Conservation (phyloP, 768 basidiomycete genomes). For the Dacryopinax spathularia region DNA sequence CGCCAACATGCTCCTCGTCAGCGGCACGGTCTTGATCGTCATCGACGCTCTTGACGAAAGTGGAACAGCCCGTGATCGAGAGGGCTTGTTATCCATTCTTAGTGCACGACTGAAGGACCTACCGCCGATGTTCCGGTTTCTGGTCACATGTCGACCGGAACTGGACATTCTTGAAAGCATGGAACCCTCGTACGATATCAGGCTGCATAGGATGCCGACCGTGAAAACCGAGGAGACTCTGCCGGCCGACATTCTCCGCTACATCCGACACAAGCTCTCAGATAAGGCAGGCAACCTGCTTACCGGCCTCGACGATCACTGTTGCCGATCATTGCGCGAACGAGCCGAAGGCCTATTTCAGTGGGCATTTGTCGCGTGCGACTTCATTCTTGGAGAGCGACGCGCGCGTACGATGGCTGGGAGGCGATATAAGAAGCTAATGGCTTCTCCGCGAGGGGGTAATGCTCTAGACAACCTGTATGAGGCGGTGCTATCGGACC, state of each 20-base stretch:
- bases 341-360: background rate
- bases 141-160: background rate
- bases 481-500: too few species aligned
- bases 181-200: background rate
- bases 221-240: background rate
- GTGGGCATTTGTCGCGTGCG: background rate
- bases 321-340: background rate
- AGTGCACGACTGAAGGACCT: background rate
- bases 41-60: slow-evolving; percentile 30
- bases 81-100: background rate
- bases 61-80: background rate
- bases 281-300: background rate
- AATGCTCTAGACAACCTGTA: too few species aligned
- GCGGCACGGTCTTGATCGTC: slow-evolving; percentile 20
- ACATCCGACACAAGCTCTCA: background rate
- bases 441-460: too few species aligned
- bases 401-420: too few species aligned
- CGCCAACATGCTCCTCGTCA: background rate
- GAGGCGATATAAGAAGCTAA: too few species aligned
- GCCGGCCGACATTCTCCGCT: background rate
- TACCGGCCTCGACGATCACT: background rate
- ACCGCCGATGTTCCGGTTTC: background rate
- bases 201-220: background rate
- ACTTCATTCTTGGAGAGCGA: background rate
- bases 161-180: background rate